These are phyloP conservation scores for Alternaria conjuncta DNA, from an alignment of 2,329 filamentous ascomycete genomes.

Conservation along the genomic window DNA sequence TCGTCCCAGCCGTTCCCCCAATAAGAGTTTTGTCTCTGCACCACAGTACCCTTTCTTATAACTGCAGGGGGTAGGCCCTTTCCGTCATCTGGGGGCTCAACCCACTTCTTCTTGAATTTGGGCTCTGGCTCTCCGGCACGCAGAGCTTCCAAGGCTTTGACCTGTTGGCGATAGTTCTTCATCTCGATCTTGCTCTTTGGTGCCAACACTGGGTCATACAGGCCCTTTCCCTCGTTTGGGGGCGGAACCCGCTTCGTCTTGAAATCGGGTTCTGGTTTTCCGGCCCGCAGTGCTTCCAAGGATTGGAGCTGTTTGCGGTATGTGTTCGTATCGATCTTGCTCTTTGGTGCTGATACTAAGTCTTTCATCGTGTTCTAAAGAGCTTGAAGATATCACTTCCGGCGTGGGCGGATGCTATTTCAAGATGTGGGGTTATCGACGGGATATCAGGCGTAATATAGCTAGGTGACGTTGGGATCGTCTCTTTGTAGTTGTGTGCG, in stretches of 20 bases:
- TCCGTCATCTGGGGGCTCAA: background rate
- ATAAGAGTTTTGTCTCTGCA: background rate
- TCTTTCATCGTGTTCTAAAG: background rate
- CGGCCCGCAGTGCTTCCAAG: background rate
- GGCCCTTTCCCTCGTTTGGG: background rate
- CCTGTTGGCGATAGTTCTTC: background rate
- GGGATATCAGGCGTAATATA: background rate
- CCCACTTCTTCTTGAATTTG: background rate
- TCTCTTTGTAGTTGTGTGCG: background rate
- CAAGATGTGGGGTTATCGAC: background rate
- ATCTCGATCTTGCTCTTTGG: background rate
- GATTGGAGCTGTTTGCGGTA: background rate
- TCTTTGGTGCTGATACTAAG: background rate
- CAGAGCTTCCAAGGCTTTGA: background rate
- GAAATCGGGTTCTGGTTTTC: background rate
- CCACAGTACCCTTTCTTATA: background rate
- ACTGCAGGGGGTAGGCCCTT: background rate
- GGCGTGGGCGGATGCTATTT: background rate
- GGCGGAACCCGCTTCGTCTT: background rate
- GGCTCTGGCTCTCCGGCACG: background rate
- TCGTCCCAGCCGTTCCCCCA: background rate
- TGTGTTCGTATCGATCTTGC: background rate
- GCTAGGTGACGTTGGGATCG: background rate
- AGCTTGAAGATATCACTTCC: background rate
- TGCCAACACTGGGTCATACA: background rate